A percentile compares a stretch with the other conserved stretches of the same genome.
These are phyloP conservation scores for Fusarium goolgardi DNA, from an alignment of 2,329 filamentous ascomycete genomes.

Conservation along the genomic window DNA sequence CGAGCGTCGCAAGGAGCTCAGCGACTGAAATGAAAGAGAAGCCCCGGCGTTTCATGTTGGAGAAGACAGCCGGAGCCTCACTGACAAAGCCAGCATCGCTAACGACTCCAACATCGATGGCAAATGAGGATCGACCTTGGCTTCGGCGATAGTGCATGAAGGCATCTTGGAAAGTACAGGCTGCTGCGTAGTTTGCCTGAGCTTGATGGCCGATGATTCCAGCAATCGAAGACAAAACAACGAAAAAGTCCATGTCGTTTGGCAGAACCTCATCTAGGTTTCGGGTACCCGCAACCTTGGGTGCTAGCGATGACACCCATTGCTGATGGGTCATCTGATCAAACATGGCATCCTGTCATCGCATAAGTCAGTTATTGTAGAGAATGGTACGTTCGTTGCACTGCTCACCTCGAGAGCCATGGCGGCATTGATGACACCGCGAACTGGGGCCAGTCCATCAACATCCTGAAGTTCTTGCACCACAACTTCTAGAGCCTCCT, in stretches of 20 bases:
- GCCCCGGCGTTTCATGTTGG: conserved; percentile 10
- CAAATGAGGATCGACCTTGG: conserved; percentile 27
- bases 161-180: conserved; percentile 52
- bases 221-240: conserved; percentile 53
- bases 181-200: conserved; percentile 44
- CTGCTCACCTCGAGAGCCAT: conserved; percentile 6
- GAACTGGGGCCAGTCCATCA: not conserved
- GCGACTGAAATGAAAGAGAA: conserved; percentile 23
- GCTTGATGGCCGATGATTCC: conserved; percentile 48
- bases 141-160: conserved; percentile 45
- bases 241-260: conserved; percentile 54
- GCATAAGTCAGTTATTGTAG: not conserved
- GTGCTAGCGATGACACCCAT: conserved; percentile 51
- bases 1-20: conserved; percentile 4
- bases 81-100: conserved; percentile 42
- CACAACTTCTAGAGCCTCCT: not conserved
- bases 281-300: conserved; percentile 58
- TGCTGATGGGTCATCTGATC: conserved; percentile 53
- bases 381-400: not conserved
- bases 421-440: conserved; percentile 6
- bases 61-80: conserved; percentile 38
- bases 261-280: conserved; percentile 54
- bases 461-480: conserved; percentile 1
- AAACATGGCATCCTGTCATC: conserved; percentile 35
- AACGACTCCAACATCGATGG: conserved; percentile 44